These are phyloP conservation scores for Verruconis gallopava DNA, from an alignment of 2,329 filamentous ascomycete species.

Conservation along the genomic window DNA sequence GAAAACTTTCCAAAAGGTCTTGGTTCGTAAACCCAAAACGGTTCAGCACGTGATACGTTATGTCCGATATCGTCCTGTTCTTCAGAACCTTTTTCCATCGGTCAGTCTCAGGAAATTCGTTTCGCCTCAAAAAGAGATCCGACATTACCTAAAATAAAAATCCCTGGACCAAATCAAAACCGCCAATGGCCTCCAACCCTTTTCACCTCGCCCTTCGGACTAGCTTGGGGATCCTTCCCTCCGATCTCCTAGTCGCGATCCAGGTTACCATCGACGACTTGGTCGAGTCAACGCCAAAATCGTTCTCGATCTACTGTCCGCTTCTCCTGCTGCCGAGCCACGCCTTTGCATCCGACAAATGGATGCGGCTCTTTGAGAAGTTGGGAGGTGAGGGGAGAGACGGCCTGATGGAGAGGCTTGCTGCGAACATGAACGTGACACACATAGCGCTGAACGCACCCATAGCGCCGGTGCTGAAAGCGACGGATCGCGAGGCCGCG, in stretches of 20 bases:
- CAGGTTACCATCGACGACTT: not conserved
- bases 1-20: too few species aligned
- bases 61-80: too few species aligned
- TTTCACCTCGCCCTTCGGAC: conserved; percentile 1
- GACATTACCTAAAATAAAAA: too few species aligned
- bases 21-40: too few species aligned
- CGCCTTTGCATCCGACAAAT: conserved; percentile 26
- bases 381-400: conserved; percentile 2
- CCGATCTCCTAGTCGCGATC: conserved; percentile 1
- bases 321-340: conserved; percentile 43
- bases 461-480: conserved; percentile 27
- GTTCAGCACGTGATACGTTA: too few species aligned
- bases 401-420: conserved; percentile 30
- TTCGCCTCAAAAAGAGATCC: too few species aligned
- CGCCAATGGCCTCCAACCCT: not conserved
- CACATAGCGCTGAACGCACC: conserved; percentile 48
- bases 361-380: conserved; percentile 20
- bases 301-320: conserved; percentile 43
- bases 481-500: conserved; percentile 14
- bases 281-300: conserved; percentile 18
- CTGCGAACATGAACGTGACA: conserved; percentile 32
- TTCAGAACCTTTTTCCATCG: too few species aligned
- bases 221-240: not conserved
- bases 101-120: too few species aligned
- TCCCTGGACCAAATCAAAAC: too few species aligned